Percentiles rank a stretch among this genome's conserved stretches.
Conservation (phyloP, 2,329 filamentous ascomycete genomes). For the Fusarium pseudoanthophilum region DNA sequence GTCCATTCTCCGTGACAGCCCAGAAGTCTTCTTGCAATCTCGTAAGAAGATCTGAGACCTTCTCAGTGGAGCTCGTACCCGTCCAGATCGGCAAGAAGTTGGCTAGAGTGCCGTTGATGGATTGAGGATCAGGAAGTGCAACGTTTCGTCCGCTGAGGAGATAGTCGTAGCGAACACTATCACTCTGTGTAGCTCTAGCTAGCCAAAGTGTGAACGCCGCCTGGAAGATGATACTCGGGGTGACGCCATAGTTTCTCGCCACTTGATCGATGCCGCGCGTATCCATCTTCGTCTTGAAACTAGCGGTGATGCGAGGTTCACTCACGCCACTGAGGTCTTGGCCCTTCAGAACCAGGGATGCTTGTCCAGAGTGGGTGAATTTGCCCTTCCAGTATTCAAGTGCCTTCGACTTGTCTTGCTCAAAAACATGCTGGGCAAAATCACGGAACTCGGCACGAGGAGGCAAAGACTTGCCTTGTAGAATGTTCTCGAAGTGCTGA, state of each 20-base stretch:
- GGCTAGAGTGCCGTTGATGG: background rate
- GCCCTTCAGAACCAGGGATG: background rate
- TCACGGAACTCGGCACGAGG: background rate
- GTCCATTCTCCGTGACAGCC: background rate
- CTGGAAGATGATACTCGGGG: background rate
- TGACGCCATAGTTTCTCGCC: background rate
- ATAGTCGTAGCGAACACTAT: background rate
- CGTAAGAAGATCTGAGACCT: background rate
- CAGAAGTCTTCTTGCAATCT: background rate
- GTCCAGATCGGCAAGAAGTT: background rate
- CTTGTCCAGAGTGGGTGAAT: fast-evolving
- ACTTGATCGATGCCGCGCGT: background rate
- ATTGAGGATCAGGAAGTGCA: background rate
- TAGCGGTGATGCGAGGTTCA: background rate
- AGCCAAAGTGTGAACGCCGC: background rate
- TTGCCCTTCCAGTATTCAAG: background rate
- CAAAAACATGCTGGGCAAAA: background rate
- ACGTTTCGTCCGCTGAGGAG: conserved; percentile 3
- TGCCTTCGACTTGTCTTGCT: background rate
- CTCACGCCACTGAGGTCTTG: background rate
- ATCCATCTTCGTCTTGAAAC: background rate
- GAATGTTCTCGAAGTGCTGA: background rate
- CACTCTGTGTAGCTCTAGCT: background rate
- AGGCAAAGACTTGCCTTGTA: background rate
- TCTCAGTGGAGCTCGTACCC: fast-evolving